Percentiles rank a stretch among this genome's conserved stretches.
Conservation (phyloP, 352 stramenopile genomes). For the Globisporangium carolinianum region DNA sequence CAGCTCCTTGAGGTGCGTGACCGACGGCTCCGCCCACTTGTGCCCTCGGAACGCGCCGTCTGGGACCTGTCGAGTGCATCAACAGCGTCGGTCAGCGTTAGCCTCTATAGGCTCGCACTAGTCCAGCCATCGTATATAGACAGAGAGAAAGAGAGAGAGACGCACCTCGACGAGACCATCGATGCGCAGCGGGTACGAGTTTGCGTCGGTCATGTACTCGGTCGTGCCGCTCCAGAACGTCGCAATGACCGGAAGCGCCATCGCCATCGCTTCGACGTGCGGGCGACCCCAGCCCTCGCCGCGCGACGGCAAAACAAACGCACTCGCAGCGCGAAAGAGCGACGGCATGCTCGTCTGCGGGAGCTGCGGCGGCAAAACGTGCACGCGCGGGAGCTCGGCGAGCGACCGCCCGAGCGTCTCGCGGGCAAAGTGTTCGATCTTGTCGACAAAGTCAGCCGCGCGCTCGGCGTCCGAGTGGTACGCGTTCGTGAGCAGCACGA, state of each 20-base stretch:
- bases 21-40: conserved; percentile 83
- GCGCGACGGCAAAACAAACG: conserved; percentile 87
- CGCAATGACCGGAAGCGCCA: conserved; percentile 85
- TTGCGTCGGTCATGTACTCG: conserved; percentile 84
- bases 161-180: conserved; percentile 72
- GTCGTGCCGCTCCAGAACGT: conserved; percentile 91
- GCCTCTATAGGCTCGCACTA: background rate
- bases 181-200: conserved; percentile 79
- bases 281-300: conserved; percentile 93
- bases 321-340: conserved; percentile 72
- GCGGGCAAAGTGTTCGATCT: conserved; percentile 50
- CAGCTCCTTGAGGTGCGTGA: conserved; percentile 61
- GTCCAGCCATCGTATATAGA: background rate
- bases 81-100: background rate
- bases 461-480: conserved; percentile 67
- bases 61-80: conserved; percentile 35
- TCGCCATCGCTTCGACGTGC: conserved; percentile 92
- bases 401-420: conserved; percentile 38
- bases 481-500: conserved; percentile 84
- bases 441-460: conserved; percentile 35
- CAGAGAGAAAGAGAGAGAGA: background rate
- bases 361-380: conserved; percentile 57
- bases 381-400: conserved; percentile 40
- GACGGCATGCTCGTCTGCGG: conserved; percentile 45
- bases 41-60: conserved; percentile 75